Evolutionary conservation across 768 basidiomycete species (phyloP).

Genomic region (Punctularia strigosozonata): DNA sequence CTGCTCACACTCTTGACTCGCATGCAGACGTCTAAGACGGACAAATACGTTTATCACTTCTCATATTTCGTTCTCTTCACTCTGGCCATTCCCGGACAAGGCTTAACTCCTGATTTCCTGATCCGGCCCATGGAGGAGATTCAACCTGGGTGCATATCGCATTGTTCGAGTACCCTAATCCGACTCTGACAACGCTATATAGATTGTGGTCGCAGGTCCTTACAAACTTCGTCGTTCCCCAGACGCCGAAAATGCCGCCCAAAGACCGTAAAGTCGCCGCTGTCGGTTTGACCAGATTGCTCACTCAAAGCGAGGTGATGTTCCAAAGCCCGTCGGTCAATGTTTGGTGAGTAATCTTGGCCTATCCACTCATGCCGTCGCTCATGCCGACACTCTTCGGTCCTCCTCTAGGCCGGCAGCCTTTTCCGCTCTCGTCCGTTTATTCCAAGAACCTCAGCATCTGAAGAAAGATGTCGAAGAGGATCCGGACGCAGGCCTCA

Average conservation of each 20-base stretch:
- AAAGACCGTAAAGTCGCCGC: conserved; percentile 80
- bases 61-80: conserved; percentile 66
- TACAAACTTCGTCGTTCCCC: conserved; percentile 65
- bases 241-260: conserved; percentile 66
- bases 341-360: conserved; percentile 40
- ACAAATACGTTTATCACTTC: conserved; percentile 77
- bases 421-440: conserved; percentile 59
- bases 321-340: conserved; percentile 47
- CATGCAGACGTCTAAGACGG: conserved; percentile 81
- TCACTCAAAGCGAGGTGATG: conserved; percentile 68
- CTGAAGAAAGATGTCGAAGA: conserved; percentile 34
- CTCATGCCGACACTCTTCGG: not conserved
- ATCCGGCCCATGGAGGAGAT: conserved; percentile 72
- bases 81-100: conserved; percentile 64
- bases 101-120: conserved; percentile 68
- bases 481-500: conserved; percentile 46
- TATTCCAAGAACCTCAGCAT: conserved; percentile 72
- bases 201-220: conserved; percentile 77
- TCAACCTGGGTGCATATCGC: conserved; percentile 59
- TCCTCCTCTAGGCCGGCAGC: conserved; percentile 65
- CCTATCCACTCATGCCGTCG: not conserved
- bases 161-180: not conserved
- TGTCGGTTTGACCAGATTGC: conserved; percentile 67
- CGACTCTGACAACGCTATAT: not conserved
- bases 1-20: conserved; percentile 74